A percentile compares a stretch with the other conserved stretches of the same genome.
Evolutionary conservation across 768 basidiomycete species (phyloP).

Genomic region (Asterophora lycoperdoides): DNA sequence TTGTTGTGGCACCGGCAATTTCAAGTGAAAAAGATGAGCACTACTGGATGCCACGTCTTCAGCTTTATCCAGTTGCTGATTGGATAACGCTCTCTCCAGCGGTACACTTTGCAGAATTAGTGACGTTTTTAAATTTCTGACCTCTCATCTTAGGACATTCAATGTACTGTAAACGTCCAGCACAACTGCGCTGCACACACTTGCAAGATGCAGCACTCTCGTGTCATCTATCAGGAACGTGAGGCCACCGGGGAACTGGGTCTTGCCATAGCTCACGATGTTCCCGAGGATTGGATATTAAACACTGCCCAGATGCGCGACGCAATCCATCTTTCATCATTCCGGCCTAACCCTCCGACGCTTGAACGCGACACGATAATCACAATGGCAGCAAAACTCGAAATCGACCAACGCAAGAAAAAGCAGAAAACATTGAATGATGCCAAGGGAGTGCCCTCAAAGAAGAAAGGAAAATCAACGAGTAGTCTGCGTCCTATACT

Average conservation of each 20-base stretch:
- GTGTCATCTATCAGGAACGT: not conserved
- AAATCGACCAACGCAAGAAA: not conserved
- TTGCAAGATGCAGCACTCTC: too few relatives aligned
- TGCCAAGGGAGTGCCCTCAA: too few relatives aligned
- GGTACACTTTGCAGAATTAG: too few relatives aligned
- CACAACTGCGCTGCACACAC: conserved; percentile 1
- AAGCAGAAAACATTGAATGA: too few relatives aligned
- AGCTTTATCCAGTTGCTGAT: too few relatives aligned
- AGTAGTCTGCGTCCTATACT: too few relatives aligned
- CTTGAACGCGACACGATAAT: not conserved
- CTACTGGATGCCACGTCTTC: too few relatives aligned
- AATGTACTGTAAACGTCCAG: conserved; percentile 1
- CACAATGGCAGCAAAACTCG: not conserved
- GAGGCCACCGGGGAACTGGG: not conserved
- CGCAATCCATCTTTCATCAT: not conserved
- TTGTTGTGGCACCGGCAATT: too few relatives aligned
- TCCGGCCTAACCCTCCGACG: not conserved
- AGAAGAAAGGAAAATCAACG: too few relatives aligned
- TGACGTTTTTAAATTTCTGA: too few relatives aligned
- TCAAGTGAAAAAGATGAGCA: too few relatives aligned
- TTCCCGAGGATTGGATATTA: not conserved
- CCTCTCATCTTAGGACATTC: not conserved
- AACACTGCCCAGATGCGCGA: conserved; percentile 10
- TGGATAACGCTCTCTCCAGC: too few relatives aligned
- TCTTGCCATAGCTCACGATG: not conserved